Evolutionary conservation across 1,284 basidiomycete genomes (phyloP).

Genomic region (Cutaneotrichosporon sp.): DNA sequence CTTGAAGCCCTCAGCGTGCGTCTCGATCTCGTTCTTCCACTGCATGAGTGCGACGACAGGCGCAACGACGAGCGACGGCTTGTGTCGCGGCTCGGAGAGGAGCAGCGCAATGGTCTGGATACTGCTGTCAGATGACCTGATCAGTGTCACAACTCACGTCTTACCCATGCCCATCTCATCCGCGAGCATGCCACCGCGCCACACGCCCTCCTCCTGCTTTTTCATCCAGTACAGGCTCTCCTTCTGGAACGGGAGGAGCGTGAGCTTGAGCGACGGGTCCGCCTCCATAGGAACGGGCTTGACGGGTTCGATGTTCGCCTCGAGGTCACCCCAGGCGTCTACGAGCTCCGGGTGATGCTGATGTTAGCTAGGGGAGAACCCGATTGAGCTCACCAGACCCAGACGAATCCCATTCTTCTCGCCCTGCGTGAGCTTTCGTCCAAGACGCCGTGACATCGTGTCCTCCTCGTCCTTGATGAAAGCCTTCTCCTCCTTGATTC

Average conservation of each 20-base stretch:
- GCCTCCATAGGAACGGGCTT: constrained; percentile 72
- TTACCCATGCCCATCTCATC: constrained; percentile 86
- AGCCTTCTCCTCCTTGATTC: constrained; percentile 21
- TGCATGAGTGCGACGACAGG: constrained; percentile 98
- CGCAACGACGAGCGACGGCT: constrained; percentile 89
- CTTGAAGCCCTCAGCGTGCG: constrained; percentile 73
- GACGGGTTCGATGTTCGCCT: constrained; percentile 63
- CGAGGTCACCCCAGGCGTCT: constrained; percentile 85
- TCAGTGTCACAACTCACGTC: constrained; percentile 40
- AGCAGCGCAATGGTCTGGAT: constrained; percentile 94
- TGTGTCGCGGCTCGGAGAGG: constrained; percentile 63
- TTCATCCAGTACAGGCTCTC: constrained; percentile 97
- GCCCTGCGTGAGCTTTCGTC: constrained; percentile 72
- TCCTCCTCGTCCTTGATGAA: constrained; percentile 56
- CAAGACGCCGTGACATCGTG: constrained; percentile 60
- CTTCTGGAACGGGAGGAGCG: constrained; percentile 69
- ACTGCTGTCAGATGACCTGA: constrained; percentile 55
- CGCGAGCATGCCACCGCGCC: constrained; percentile 91
- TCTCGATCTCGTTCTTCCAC: constrained; percentile 92
- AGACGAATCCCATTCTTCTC: constrained; percentile 72
- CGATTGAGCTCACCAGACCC: constrained; percentile 52
- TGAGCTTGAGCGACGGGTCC: constrained; percentile 71
- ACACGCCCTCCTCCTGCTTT: constrained; percentile 82
- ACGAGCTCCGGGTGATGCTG: constrained; percentile 65
- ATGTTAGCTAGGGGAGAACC: neutral